phyloP scores from a whole-genome alignment of 2,329 filamentous ascomycete genomes.

The Eurotiales sp. region DNA sequence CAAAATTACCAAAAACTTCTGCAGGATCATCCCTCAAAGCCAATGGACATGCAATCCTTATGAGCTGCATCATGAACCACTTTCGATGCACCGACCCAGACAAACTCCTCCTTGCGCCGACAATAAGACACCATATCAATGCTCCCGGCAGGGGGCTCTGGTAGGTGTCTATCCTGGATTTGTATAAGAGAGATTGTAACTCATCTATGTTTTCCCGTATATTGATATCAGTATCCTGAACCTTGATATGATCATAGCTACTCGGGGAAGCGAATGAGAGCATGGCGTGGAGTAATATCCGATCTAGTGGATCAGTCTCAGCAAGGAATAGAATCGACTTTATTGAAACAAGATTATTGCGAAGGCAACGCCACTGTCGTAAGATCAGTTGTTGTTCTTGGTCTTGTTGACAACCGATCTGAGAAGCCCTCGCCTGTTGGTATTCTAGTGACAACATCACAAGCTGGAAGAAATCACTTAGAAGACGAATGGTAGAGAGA shows the following conservation, averaged over 20 bases:
- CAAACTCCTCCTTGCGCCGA: slow-evolving; percentile 17
- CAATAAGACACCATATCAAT: slow-evolving; percentile 20
- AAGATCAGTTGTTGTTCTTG: background rate
- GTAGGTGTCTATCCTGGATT: slow-evolving; percentile 18
- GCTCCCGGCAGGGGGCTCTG: slow-evolving; percentile 17
- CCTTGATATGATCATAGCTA: too few relatives aligned
- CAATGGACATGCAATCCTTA: slow-evolving; percentile 17
- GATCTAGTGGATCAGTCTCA: slow-evolving; percentile 3
- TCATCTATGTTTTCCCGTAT: background rate
- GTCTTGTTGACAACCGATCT: background rate
- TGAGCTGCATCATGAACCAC: slow-evolving; percentile 23
- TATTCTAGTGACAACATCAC: slow-evolving; percentile 6
- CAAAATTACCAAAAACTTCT: slow-evolving; percentile 15
- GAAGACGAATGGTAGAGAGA: slow-evolving; percentile 2
- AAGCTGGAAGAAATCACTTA: slow-evolving; percentile 11
- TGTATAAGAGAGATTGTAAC: slow-evolving; percentile 15
- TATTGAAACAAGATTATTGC: background rate
- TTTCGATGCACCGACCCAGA: slow-evolving; percentile 10
- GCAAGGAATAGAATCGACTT: background rate
- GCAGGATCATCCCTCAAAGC: slow-evolving; percentile 13
- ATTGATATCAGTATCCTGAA: background rate
- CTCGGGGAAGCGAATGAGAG: slow-evolving; percentile 7
- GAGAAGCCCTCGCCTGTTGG: too few relatives aligned
- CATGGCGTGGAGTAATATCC: slow-evolving; percentile 7
- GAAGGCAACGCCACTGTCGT: slow-evolving; percentile 9